Conservation (phyloP, 345 rosid species). For the Populus ilicifolia region DNA sequence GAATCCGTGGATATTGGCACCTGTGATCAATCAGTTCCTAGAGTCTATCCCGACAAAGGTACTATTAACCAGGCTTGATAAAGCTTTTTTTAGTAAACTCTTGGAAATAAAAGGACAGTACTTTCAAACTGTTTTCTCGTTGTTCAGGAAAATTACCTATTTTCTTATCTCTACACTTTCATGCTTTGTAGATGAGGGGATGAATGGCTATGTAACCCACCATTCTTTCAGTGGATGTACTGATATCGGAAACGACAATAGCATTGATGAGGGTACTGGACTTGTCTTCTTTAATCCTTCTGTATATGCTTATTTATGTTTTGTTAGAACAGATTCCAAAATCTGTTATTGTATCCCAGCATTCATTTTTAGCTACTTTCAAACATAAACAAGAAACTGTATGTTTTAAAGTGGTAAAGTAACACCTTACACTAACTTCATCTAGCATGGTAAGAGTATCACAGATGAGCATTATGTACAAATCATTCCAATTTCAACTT, state of each 20-base stretch:
- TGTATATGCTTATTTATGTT: not conserved
- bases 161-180: not conserved
- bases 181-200: conserved; percentile 43
- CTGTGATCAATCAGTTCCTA: conserved; percentile 55
- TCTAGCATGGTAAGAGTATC: not conserved
- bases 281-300: not conserved
- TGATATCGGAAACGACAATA: conserved; percentile 32
- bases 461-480: not conserved
- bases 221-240: conserved; percentile 35
- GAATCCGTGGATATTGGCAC: conserved; percentile 65
- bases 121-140: not conserved
- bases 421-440: not conserved
- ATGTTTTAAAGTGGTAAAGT: not conserved
- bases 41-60: conserved; percentile 59
- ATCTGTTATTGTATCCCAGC: not conserved
- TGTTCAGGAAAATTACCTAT: not conserved
- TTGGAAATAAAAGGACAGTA: not conserved
- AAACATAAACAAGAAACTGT: not conserved
- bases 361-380: not conserved
- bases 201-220: conserved; percentile 41
- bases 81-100: not conserved
- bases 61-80: conserved; percentile 14
- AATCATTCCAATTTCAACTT: not conserved
- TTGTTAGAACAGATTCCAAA: not conserved
- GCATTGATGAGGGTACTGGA: conserved; percentile 48